Conservation (phyloP, 2,329 filamentous ascomycete species). For the Fusarium vanettenii region DNA sequence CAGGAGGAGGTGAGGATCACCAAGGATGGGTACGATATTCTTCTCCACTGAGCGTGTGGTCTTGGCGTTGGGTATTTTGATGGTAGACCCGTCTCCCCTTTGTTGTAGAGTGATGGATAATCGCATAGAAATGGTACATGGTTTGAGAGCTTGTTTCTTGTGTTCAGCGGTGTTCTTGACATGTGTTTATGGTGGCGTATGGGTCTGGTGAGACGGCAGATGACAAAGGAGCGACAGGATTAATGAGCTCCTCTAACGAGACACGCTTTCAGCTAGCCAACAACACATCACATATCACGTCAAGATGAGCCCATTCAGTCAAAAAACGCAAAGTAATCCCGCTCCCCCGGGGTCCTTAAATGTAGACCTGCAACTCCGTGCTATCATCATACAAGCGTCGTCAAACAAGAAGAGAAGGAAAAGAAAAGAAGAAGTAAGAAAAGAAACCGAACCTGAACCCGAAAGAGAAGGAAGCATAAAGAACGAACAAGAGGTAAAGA, state of each 20-base stretch:
- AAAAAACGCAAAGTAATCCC: background rate
- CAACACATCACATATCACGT: background rate
- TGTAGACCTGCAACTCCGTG: background rate
- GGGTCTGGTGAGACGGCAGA: background rate
- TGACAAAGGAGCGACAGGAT: background rate
- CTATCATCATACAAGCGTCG: background rate
- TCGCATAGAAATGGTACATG: constrained; percentile 20
- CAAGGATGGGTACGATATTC: constrained; percentile 77
- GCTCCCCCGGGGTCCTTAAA: background rate
- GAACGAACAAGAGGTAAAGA: background rate
- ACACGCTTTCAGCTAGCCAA: background rate
- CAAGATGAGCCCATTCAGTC: too few species aligned
- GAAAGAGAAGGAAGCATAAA: background rate
- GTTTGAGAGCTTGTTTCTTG: background rate
- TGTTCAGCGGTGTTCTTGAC: background rate
- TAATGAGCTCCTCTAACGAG: background rate
- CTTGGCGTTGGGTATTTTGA: constrained; percentile 16
- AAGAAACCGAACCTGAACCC: background rate
- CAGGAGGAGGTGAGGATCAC: constrained; percentile 72
- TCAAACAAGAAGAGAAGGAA: background rate
- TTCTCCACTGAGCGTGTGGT: constrained; percentile 56
- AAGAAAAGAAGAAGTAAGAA: background rate
- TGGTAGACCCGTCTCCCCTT: constrained; percentile 34
- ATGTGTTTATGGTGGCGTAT: background rate
- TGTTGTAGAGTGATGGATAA: background rate